Conservation (phyloP, 352 stramenopile species). For the Phytopythium mirpurense region DNA sequence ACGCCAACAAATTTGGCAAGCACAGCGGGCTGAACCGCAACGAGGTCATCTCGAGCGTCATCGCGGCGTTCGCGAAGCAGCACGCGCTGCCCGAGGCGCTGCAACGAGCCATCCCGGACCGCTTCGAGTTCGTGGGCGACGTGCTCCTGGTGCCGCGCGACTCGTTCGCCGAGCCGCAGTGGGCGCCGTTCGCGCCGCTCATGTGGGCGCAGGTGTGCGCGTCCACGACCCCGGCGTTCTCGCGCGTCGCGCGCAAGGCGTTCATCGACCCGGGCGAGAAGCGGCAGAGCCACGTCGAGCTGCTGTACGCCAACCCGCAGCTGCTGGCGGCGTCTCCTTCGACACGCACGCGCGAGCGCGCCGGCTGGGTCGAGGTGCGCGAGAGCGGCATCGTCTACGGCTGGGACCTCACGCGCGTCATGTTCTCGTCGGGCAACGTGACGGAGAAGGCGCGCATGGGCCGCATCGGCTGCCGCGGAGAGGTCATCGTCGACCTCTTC, state of each 20-base stretch:
- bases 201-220: conserved; percentile 70
- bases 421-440: conserved; percentile 97
- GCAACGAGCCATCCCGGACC: conserved; percentile 38
- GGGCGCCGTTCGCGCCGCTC: conserved; percentile 37
- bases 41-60: conserved; percentile 54
- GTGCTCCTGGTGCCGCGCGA: conserved; percentile 65
- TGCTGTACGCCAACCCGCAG: conserved; percentile 54
- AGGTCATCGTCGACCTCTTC: conserved; percentile 95
- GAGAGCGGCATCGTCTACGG: conserved; percentile 95
- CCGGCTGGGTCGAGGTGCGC: conserved; percentile 80
- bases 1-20: conserved; percentile 75
- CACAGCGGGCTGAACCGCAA: conserved; percentile 65
- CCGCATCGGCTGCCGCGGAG: conserved; percentile 67
- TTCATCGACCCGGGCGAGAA: conserved; percentile 79
- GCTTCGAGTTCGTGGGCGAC: conserved; percentile 78
- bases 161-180: conserved; percentile 54
- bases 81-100: conserved; percentile 33
- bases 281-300: conserved; percentile 70
- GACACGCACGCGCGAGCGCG: conserved; percentile 18
- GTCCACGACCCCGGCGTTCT: conserved; percentile 43
- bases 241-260: conserved; percentile 73
- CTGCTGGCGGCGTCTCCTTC: conserved; percentile 22
- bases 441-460: conserved; percentile 95
- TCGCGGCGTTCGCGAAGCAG: conserved; percentile 46
- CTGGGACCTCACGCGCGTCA: conserved; percentile 94